Percentiles rank a stretch among this genome's conserved stretches.
Evolutionary conservation across 1,284 basidiomycete genomes (phyloP).

Genomic region (Ustilago lituana): DNA sequence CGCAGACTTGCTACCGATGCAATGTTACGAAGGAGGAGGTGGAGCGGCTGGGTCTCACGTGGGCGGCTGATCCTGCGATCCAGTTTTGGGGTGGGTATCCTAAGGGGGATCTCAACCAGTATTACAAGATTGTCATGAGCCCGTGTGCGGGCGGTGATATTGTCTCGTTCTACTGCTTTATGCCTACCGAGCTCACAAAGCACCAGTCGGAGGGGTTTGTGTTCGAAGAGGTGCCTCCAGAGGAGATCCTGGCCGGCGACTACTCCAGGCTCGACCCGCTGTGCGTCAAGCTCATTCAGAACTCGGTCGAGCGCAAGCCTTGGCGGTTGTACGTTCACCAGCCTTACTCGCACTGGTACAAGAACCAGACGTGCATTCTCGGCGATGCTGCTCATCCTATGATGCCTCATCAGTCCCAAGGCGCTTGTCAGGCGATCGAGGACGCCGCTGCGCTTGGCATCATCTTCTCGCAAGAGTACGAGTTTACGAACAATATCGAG

Average conservation of each 20-base stretch:
- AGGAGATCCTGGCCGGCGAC: conserved; percentile 65
- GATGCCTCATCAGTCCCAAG: conserved; percentile 51
- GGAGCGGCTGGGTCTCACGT: conserved; percentile 66
- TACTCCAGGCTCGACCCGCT: conserved; percentile 66
- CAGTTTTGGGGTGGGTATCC: conserved; percentile 69
- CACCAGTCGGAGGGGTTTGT: conserved; percentile 68
- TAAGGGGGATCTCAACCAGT: conserved; percentile 46
- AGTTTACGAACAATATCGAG: conserved; percentile 61
- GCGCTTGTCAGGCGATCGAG: conserved; percentile 47
- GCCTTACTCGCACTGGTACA: conserved; percentile 66
- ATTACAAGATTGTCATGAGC: conserved; percentile 69
- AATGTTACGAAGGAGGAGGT: conserved; percentile 65
- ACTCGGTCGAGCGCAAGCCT: conserved; percentile 61
- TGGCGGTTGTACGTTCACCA: conserved; percentile 69
- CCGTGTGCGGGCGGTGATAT: conserved; percentile 66
- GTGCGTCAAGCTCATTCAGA: conserved; percentile 63
- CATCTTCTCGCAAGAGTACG: conserved; percentile 39
- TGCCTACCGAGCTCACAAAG: conserved; percentile 66
- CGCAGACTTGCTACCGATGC: conserved; percentile 69
- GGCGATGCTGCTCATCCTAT: conserved; percentile 62
- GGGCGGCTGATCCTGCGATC: conserved; percentile 66
- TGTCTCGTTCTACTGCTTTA: conserved; percentile 68
- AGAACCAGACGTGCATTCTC: conserved; percentile 61
- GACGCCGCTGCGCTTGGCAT: conserved; percentile 47
- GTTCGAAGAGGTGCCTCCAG: conserved; percentile 64